These are phyloP conservation scores for Leccinum aurantiacum DNA, from an alignment of 768 basidiomycete genomes.

Conservation along the genomic window DNA sequence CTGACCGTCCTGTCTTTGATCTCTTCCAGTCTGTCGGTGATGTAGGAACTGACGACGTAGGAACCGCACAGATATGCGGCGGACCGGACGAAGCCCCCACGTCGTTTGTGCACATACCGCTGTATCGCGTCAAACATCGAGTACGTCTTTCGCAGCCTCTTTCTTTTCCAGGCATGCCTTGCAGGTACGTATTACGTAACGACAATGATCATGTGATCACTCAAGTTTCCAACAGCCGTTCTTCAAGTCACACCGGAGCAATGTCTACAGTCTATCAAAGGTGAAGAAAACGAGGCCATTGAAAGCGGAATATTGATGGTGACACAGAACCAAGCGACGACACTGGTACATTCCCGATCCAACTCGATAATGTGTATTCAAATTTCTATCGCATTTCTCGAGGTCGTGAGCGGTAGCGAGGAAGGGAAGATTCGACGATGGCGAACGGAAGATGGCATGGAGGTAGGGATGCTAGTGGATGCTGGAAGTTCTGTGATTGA, in stretches of 20 bases:
- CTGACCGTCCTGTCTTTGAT: conserved; percentile 60
- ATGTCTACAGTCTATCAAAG: too few species aligned
- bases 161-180: neutral
- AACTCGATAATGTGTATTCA: neutral
- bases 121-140: conserved; percentile 46
- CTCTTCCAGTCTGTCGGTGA: conserved; percentile 62
- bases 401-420: neutral
- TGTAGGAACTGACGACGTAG: conserved; percentile 64
- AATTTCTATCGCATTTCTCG: neutral
- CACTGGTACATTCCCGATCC: neutral
- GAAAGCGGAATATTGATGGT: too few species aligned
- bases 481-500: neutral
- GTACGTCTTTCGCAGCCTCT: neutral
- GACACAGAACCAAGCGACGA: too few species aligned
- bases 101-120: conserved; percentile 50
- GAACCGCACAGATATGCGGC: conserved; percentile 56
- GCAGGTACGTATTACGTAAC: conserved; percentile 10
- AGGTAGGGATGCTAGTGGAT: neutral
- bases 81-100: conserved; percentile 46
- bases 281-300: too few species aligned
- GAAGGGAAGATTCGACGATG: neutral
- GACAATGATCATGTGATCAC: neutral
- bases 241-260: too few species aligned
- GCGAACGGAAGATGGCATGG: neutral
- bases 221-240: too few species aligned